Evolutionary conservation across 78 protist genomes (phyloP).

Genomic region (Chrysochromulina parva): DNA sequence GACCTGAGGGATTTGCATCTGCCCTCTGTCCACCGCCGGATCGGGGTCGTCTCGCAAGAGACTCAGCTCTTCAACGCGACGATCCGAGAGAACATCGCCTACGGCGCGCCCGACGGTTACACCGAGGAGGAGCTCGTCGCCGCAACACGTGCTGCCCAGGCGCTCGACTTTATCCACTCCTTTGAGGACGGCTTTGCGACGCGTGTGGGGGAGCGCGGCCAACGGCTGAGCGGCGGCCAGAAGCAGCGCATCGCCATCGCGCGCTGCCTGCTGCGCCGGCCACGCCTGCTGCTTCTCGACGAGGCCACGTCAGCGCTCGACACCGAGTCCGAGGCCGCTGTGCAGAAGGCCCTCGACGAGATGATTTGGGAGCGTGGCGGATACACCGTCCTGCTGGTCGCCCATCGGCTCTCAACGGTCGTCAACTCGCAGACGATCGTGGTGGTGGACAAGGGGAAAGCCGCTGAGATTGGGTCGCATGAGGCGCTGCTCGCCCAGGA

Average conservation of each 20-base stretch:
- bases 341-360: slow-evolving; percentile 18
- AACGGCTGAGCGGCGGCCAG: slow-evolving; percentile 45
- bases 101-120: slow-evolving; percentile 17
- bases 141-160: neutral
- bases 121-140: neutral
- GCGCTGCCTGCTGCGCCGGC: slow-evolving; percentile 13
- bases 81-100: slow-evolving; percentile 38
- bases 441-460: slow-evolving; percentile 24
- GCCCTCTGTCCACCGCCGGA: slow-evolving; percentile 48
- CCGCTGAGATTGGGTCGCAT: neutral
- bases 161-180: slow-evolving; percentile 26
- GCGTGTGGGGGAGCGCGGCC: slow-evolving; percentile 40
- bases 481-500: neutral
- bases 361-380: slow-evolving; percentile 4
- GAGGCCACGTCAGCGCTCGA: slow-evolving; percentile 49
- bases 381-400: slow-evolving; percentile 45
- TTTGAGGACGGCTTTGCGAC: slow-evolving; percentile 28
- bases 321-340: slow-evolving; percentile 24
- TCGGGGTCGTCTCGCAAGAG: slow-evolving; percentile 69
- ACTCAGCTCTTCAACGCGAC: slow-evolving; percentile 42
- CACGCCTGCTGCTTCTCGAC: slow-evolving; percentile 45
- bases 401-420: slow-evolving; percentile 59
- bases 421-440: slow-evolving; percentile 30
- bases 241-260: slow-evolving; percentile 42
- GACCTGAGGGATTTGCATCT: slow-evolving; percentile 50